Evolutionary conservation across 1,284 basidiomycete species (phyloP), one percentile per base, ranked within the genome.

Genomic region (Marasmius oreades): DNA sequence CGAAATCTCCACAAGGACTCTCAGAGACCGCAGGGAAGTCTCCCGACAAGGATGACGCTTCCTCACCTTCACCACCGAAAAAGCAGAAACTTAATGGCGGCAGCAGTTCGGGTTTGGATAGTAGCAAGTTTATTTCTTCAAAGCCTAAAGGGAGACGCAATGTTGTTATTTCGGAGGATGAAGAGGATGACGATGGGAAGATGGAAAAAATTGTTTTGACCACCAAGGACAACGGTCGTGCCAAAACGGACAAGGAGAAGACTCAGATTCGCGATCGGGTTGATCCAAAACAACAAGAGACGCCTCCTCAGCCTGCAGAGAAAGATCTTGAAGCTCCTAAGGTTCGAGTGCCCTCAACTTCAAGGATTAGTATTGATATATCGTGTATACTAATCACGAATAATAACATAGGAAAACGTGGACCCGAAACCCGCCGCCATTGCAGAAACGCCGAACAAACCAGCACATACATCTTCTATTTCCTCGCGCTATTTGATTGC

Each of bases 401-500:
- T 12, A 16, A 6, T 28, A 10, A 24, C 23, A 8, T 43, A 69
- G 68, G 68, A 72, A 55, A 69, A 69, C 47, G 43, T 66, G 18
- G 56, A 61, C 36, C 66, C 60, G 23, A 46, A 22, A 23, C 16
- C 39, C 12, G 14, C 28, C 12, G 16, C 5, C 26, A 18, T 37
- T 18, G 43, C 34, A n/a, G 51, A 56, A 44, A 60, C 56, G n/a
- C 58, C 59, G 6, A 57, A 28, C 37, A 53, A 50, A 48, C 42
- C 50, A 54, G 43, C 57, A 34, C 44, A 46, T 33, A 43, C 58
- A 14, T 37, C n/a, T n/a, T n/a, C 66, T 26, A 60, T 74, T 5
- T 65, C 70, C 53, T 67, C 71, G 14, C 69, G 68, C 14, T 77
- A 78, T 59, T 71, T 73, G 37, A 73, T 79, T 46, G 75, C 73